Base-by-base conservation (phyloP, 768 basidiomycete genomes). In the Boletus rubroflammeus region DNA sequence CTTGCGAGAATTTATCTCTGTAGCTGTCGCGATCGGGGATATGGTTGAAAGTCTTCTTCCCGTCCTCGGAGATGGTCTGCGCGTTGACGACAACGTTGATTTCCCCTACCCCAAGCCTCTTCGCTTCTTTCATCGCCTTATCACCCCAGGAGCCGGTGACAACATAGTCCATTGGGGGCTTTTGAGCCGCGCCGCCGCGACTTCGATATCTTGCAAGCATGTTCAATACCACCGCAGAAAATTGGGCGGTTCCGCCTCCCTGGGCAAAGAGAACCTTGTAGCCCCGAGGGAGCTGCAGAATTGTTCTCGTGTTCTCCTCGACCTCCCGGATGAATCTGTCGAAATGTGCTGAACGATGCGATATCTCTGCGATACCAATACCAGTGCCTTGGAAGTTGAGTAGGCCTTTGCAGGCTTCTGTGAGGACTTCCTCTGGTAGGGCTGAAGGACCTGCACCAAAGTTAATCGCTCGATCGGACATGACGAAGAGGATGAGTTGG, bases 391-490 rank as follows among this genome's bases (percentile, higher is more conserved):
- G 77, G 72, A 93, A 98, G 77, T 98, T 89, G 63, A 99, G 76
- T n/a, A 98, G 78, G 15, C 89, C 93, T 57, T 81, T 74, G 14
- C 88, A 80, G 2, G 95, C 93, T 67, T 94, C 84, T 62, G 85
- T 73, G 50, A 99, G 82, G 29, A 98, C 92, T 4, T 84, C 75
- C n/a, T 84, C 79, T 15, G 97, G 97, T 39, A 99, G 78, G 0
- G 90, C 87, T 19, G 94, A 97, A 15, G 97, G 97, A 1, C 97
- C 97, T 48, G 97, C 88, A 47, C 93, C 90, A 71, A 98, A 93
- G 77, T 99, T 98, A 67, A 88, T 81, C 34, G 84, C 79, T 50
- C 93, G 80, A 50, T 55, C 53, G 38, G 64, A 57, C 67, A 68
- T 68, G 50, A 31, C 19, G 36, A 23, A 43, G 55, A 42, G n/a